Evolutionary conservation across 169 alveolate species (phyloP).

Genomic region (Sarcocystis neurona): DNA sequence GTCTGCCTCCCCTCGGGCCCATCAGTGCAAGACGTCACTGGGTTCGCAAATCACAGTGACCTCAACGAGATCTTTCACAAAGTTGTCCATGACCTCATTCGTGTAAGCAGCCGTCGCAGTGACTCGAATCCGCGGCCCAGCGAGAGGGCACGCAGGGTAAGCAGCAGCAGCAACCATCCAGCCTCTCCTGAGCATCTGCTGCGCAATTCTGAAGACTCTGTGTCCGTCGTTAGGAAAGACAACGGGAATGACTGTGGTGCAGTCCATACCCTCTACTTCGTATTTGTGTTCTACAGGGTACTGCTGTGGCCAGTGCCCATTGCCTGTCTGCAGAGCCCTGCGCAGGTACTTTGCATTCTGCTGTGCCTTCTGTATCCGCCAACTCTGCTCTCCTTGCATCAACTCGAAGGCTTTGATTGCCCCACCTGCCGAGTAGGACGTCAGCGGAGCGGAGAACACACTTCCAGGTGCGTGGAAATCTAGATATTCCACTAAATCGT

Average conservation of each 20-base stretch:
- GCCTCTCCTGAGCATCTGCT: slow-evolving; percentile 65
- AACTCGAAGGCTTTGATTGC: slow-evolving; percentile 75
- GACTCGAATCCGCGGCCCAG: slow-evolving; percentile 75
- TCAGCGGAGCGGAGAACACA: slow-evolving; percentile 80
- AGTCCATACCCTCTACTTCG: slow-evolving; percentile 74
- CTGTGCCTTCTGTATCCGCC: slow-evolving; percentile 72
- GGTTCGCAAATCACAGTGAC: slow-evolving; percentile 74
- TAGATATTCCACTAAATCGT: slow-evolving; percentile 74
- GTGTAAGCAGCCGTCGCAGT: slow-evolving; percentile 77
- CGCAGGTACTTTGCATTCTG: slow-evolving; percentile 73
- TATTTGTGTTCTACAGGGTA: slow-evolving; percentile 74
- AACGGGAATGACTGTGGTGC: slow-evolving; percentile 77
- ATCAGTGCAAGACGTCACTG: slow-evolving; percentile 4
- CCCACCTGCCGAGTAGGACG: slow-evolving; percentile 82
- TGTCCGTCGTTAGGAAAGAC: slow-evolving; percentile 76
- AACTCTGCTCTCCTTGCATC: slow-evolving; percentile 73
- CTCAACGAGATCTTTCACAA: slow-evolving; percentile 70
- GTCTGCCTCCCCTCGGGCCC: neutral
- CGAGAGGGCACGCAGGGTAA: slow-evolving; percentile 80
- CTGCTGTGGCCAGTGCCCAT: slow-evolving; percentile 77
- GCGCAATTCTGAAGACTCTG: slow-evolving; percentile 71
- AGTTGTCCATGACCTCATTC: slow-evolving; percentile 73
- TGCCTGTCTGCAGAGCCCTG: slow-evolving; percentile 70
- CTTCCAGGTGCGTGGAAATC: slow-evolving; percentile 80
- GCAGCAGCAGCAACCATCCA: slow-evolving; percentile 77